These are phyloP conservation scores for Baorangia bicolor DNA, from an alignment of 768 basidiomycete genomes.

Conservation along the genomic window DNA sequence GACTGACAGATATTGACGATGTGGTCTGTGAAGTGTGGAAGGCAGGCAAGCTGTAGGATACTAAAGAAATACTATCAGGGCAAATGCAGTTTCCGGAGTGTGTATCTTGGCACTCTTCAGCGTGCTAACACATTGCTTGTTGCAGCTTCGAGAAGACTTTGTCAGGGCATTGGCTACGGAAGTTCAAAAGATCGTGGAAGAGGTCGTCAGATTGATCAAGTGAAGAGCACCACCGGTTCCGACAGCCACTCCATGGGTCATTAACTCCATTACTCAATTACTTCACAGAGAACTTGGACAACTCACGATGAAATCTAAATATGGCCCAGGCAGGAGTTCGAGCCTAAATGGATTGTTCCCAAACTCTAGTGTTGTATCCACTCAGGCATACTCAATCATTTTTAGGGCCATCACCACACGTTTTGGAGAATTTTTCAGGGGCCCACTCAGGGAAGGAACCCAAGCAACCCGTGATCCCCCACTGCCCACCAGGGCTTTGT, in stretches of 20 bases:
- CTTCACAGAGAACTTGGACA: background rate
- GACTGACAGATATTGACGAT: background rate
- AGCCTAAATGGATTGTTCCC: background rate
- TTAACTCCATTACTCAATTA: background rate
- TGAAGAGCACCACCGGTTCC: background rate
- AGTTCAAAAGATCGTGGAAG: background rate
- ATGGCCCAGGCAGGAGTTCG: background rate
- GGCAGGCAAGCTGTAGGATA: background rate
- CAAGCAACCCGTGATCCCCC: background rate
- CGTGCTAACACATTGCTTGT: background rate
- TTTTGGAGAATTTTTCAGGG: background rate
- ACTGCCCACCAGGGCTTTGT: too few species aligned
- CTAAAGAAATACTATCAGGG: constrained; percentile 8
- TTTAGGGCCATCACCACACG: background rate
- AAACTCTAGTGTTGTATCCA: background rate
- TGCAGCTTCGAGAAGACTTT: background rate
- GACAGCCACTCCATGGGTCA: background rate
- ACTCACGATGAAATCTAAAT: background rate
- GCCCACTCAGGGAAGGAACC: background rate
- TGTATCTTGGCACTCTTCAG: background rate
- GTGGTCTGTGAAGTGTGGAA: constrained; percentile 1
- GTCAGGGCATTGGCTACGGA: background rate
- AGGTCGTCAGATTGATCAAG: background rate
- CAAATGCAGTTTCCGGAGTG: background rate
- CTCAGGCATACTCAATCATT: background rate